phyloP scores from a whole-genome alignment of 2,329 filamentous ascomycete genomes.

The Colletotrichum sp. region DNA sequence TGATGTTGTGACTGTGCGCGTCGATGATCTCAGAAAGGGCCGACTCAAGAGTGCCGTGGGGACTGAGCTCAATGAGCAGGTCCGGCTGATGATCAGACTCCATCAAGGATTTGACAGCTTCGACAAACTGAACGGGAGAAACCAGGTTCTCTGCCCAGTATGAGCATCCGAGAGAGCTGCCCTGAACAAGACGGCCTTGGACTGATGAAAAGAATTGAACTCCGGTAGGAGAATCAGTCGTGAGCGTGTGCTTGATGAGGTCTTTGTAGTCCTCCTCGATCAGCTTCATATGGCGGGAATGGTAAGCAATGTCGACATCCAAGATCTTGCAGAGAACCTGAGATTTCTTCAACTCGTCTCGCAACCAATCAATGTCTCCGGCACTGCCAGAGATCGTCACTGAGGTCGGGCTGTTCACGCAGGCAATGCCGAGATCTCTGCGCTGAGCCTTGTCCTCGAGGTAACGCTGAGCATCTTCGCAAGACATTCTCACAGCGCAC shows the following conservation, averaged over 20 bases:
- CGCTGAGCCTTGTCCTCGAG: slow-evolving; percentile 23
- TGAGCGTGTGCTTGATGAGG: slow-evolving; percentile 27
- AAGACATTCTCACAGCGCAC: slow-evolving; percentile 44
- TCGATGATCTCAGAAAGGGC: slow-evolving; percentile 41
- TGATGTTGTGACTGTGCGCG: neutral
- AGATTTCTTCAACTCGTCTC: slow-evolving; percentile 32
- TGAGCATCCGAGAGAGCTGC: neutral
- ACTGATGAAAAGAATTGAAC: slow-evolving; percentile 47
- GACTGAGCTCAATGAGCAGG: slow-evolving; percentile 47
- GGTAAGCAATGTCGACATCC: slow-evolving; percentile 45
- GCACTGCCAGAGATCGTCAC: slow-evolving; percentile 48
- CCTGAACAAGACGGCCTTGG: slow-evolving; percentile 27
- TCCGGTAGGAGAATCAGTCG: neutral
- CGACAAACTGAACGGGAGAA: slow-evolving; percentile 47
- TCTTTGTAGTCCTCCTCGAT: slow-evolving; percentile 41
- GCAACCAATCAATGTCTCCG: slow-evolving; percentile 34
- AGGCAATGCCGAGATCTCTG: slow-evolving; percentile 41
- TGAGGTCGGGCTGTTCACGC: slow-evolving; percentile 48
- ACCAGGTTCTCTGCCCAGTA: slow-evolving; percentile 56
- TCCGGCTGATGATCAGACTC: slow-evolving; percentile 31
- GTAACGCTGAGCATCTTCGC: slow-evolving; percentile 30
- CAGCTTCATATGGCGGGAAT: slow-evolving; percentile 48
- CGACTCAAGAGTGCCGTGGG: slow-evolving; percentile 38
- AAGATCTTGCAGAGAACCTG: slow-evolving; percentile 40
- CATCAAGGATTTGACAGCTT: slow-evolving; percentile 43